phyloP scores from a whole-genome alignment of 164 flowering plant genomes.

The Vitis rotundifolia region DNA sequence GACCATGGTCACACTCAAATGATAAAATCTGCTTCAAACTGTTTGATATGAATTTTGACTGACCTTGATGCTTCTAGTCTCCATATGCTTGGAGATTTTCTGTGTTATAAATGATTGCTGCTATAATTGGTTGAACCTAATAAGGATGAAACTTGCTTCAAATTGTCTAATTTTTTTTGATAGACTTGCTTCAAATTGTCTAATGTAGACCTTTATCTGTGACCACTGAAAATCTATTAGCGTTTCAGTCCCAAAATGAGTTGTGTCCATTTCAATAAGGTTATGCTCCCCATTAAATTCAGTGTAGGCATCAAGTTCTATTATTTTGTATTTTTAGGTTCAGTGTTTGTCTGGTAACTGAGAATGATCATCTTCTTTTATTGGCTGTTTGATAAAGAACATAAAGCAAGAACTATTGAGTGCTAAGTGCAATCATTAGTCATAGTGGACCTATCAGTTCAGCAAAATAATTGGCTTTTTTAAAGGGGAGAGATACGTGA shows the following conservation, averaged over 20 bases:
- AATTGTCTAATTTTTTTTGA: too few species aligned
- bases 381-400: neutral
- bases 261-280: neutral
- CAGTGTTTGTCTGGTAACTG: neutral
- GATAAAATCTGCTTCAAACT: neutral
- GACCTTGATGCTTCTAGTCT: neutral
- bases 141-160: neutral
- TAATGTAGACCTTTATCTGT: neutral
- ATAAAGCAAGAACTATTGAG: conserved; percentile 7
- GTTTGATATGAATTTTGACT: neutral
- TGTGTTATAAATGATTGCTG: neutral
- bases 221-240: neutral
- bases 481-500: conserved; percentile 10
- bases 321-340: conserved; percentile 1
- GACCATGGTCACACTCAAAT: neutral
- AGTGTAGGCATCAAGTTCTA: conserved; percentile 3
- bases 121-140: neutral
- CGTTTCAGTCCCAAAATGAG: neutral
- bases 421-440: conserved; percentile 13
- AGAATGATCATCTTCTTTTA: neutral
- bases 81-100: neutral
- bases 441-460: neutral
- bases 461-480: conserved; percentile 11
- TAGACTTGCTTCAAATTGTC: neutral
- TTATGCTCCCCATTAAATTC: conserved; percentile 11